Evolutionary conservation across 2,329 filamentous ascomycete species (phyloP), one percentile per base, ranked within the genome.

Genomic region (Aspergillus aculeatinus): DNA sequence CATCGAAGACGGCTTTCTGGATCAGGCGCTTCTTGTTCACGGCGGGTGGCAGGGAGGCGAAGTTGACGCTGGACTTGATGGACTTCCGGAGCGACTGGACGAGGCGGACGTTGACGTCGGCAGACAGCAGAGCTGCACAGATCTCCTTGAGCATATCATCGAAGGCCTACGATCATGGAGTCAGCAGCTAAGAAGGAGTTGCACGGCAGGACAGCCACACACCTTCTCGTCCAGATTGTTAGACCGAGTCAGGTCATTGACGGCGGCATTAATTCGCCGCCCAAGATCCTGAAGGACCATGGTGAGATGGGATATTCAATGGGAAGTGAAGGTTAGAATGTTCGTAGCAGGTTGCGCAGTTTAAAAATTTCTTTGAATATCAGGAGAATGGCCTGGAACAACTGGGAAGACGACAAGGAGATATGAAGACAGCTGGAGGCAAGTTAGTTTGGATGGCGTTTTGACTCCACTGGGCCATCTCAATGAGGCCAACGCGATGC

Each of bases 201-300:
- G 9, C 21, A 21, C 39, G 42, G 42, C 53, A 62, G 57, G 52
- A 50, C 56, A 48, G 12, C 48, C 44, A 55, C 51, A 67, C 74
- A 89, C 92, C 89, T 98, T 98, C 81, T 99, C 95, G 75, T 98
- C 94, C 69, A 98, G 87, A 73, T 96, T 97, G 66, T 88, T 90
- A 60, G 95, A 92, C 72, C 94, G 86, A 61, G 94, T 96, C 72
- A 98, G 85, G 81, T 97, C 94, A 65, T 88, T 90, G 81, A 99
- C 91, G 72, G 95, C 95, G 83, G 92, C 87, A 81, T 97, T 98
- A 79, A 99, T 98, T 81, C 95, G 95, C 83, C 94, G 92, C 70
- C 95, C 95, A 61, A 99, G 87, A 85, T 99, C 95, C 87, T 96
- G 93, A 74, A 99, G 90, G 85, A 99, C 95, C 95, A 99, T 99